Percentiles rank a stretch among this genome's conserved stretches.
These are phyloP conservation scores for Argentina anserina DNA, from an alignment of 306 rosid species.

Conservation along the genomic window DNA sequence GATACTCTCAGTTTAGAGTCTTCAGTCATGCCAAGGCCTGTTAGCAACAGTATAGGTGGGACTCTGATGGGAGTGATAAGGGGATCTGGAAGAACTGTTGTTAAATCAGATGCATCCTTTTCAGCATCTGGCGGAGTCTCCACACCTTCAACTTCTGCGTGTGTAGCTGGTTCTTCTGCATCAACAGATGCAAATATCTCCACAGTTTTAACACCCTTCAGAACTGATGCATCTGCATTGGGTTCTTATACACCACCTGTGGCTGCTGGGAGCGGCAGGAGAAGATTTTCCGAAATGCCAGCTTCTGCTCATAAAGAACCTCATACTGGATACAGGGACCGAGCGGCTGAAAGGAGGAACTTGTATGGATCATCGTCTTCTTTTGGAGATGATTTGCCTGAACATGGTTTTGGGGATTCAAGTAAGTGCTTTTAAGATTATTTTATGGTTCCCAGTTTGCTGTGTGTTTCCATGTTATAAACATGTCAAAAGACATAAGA, in stretches of 20 bases:
- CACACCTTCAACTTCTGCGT: constrained; percentile 31
- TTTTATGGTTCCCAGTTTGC: constrained; percentile 16
- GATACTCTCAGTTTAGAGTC: constrained; percentile 50
- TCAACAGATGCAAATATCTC: constrained; percentile 42
- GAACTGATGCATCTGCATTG: constrained; percentile 79
- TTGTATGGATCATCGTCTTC: constrained; percentile 82
- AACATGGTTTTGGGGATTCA: constrained; percentile 60
- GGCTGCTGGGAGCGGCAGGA: constrained; percentile 62
- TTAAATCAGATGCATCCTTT: constrained; percentile 57
- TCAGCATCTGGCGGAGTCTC: constrained; percentile 37
- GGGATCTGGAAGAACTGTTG: constrained; percentile 82
- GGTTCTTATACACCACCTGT: constrained; percentile 64
- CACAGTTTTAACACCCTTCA: constrained; percentile 55
- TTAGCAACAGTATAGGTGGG: constrained; percentile 84
- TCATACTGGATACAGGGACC: constrained; percentile 81
- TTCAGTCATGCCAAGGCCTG: constrained; percentile 64
- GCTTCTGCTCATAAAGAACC: constrained; percentile 63
- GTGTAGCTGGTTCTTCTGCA: constrained; percentile 30
- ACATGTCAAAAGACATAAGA: constrained; percentile 42
- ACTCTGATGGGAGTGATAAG: constrained; percentile 93
- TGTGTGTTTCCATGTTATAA: constrained; percentile 21
- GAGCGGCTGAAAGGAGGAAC: constrained; percentile 96
- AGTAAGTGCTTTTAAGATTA: constrained; percentile 56
- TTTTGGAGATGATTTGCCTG: constrained; percentile 55
- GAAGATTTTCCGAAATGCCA: constrained; percentile 96